These are phyloP conservation scores for Erigeron canadensis DNA, from an alignment of 129 eudicot genomes.

Conservation along the genomic window DNA sequence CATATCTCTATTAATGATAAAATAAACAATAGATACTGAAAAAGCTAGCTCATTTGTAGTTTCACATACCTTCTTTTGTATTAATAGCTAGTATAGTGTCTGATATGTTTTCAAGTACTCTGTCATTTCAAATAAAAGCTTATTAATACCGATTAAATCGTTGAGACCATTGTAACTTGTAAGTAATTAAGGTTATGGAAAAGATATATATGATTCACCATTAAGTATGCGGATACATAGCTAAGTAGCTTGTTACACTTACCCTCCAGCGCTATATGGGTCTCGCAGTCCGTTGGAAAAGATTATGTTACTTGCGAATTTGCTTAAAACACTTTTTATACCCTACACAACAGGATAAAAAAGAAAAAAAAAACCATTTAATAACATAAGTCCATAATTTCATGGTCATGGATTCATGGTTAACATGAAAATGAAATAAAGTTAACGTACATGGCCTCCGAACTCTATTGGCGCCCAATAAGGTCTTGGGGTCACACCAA, in stretches of 20 bases:
- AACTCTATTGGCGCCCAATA: constrained; percentile 39
- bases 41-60: neutral
- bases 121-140: neutral
- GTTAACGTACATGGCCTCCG: constrained; percentile 7
- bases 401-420: neutral
- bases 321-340: neutral
- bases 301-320: constrained; percentile 3
- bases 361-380: neutral
- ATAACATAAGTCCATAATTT: neutral
- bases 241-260: neutral
- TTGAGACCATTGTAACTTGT: neutral
- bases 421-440: neutral
- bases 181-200: too few relatives aligned
- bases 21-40: neutral
- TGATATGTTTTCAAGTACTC: constrained; percentile 38
- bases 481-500: constrained; percentile 40
- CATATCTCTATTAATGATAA: too few relatives aligned
- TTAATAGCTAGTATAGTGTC: constrained; percentile 27
- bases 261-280: neutral
- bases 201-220: too few relatives aligned
- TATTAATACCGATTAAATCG: neutral
- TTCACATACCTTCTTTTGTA: constrained; percentile 3
- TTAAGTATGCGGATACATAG: too few relatives aligned
- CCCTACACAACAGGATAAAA: neutral
- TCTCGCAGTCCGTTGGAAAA: constrained; percentile 8